Evolutionary conservation across 202 grass and related monocot species (phyloP).

Genomic region (Digitaria exilis): DNA sequence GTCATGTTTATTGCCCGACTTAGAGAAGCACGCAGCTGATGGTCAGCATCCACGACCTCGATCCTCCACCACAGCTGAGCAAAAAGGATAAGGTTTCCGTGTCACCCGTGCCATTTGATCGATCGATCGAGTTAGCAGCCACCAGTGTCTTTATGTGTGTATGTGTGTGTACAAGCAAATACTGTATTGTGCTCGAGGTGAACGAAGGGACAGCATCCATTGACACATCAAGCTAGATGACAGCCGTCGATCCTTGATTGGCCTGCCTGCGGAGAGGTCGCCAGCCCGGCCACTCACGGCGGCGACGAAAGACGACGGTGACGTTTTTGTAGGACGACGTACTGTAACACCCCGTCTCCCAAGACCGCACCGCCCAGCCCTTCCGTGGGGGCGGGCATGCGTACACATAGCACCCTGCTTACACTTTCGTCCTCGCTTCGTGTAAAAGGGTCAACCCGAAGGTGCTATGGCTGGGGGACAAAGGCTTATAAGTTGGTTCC

Average conservation of each 20-base stretch:
- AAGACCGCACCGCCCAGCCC: too few species aligned
- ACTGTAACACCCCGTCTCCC: too few species aligned
- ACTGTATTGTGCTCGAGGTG: background rate
- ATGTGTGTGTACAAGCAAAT: background rate
- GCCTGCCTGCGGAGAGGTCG: background rate
- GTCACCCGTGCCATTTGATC: background rate
- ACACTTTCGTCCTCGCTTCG: too few species aligned
- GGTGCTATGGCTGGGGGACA: too few species aligned
- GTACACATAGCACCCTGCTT: too few species aligned
- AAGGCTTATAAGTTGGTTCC: too few species aligned
- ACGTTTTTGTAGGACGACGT: slow-evolving; percentile 7
- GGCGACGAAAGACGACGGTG: background rate
- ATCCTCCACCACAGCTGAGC: background rate
- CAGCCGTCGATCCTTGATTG: background rate
- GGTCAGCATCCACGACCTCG: background rate
- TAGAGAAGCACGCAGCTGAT: background rate
- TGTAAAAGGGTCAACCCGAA: too few species aligned
- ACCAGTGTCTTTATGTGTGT: background rate
- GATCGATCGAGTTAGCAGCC: background rate
- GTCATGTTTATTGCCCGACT: background rate
- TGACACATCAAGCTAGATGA: background rate
- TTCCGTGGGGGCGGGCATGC: too few species aligned
- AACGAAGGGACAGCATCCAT: background rate
- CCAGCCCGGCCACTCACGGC: slow-evolving; percentile 3
- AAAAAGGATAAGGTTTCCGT: slow-evolving; percentile 10